These are phyloP conservation scores for Teunomyces lycoperdinae DNA, from an alignment of 805 yeast genomes.

Conservation along the genomic window DNA sequence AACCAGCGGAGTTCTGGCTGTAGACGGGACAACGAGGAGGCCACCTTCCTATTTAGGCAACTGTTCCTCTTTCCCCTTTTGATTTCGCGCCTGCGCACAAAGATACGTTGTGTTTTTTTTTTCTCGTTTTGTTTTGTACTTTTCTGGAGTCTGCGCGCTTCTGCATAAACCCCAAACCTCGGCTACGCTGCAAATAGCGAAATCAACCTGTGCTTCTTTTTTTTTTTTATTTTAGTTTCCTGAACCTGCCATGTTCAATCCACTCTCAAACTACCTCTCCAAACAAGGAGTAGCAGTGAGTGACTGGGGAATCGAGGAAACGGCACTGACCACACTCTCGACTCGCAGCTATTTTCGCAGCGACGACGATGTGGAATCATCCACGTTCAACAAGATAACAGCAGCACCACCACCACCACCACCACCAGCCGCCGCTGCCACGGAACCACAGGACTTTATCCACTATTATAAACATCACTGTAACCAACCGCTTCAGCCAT, in stretches of 20 bases:
- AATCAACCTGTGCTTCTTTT: neutral
- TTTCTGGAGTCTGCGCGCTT: too few relatives aligned
- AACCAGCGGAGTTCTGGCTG: neutral
- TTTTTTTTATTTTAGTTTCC: neutral
- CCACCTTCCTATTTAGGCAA: too few relatives aligned
- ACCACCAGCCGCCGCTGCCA: too few relatives aligned
- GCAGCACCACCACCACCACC: neutral
- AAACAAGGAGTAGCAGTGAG: slow-evolving; percentile 17
- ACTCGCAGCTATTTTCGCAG: slow-evolving; percentile 6
- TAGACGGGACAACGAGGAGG: neutral
- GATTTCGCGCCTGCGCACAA: too few relatives aligned
- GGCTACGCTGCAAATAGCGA: neutral
- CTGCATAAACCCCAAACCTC: neutral
- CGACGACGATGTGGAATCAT: neutral
- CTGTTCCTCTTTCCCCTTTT: too few relatives aligned
- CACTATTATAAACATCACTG: slow-evolving; percentile 9
- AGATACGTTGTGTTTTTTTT: too few relatives aligned
- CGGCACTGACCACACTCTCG: slow-evolving; percentile 9
- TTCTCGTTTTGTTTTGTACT: neutral
- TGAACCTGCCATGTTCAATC: slow-evolving; percentile 19
- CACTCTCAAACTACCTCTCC: slow-evolving; percentile 22
- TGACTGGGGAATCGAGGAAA: slow-evolving; percentile 39
- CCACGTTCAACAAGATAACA: neutral
- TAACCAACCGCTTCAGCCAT: neutral
- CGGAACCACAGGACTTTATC: slow-evolving; percentile 8